Percentiles rank a stretch among this genome's conserved stretches.
Conservation (phyloP, 805 yeast genomes). For the Yarrowia keelungensis region DNA sequence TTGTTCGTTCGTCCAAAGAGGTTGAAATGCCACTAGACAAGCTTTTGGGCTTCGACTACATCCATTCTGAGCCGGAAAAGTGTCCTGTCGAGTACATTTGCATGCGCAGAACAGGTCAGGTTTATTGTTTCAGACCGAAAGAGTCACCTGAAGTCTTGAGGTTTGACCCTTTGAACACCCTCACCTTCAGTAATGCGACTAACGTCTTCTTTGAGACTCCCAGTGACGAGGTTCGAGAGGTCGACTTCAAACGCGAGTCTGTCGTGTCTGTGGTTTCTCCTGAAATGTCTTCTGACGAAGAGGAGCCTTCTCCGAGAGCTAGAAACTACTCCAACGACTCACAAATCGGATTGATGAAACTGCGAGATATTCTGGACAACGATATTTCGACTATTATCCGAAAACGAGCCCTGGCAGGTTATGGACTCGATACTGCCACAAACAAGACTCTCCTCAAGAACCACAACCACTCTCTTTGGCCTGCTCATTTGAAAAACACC, state of each 20-base stretch:
- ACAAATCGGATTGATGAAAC: conserved; percentile 26
- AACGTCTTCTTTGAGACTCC: conserved; percentile 33
- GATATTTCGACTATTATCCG: conserved; percentile 80
- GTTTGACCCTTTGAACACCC: conserved; percentile 63
- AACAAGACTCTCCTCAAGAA: conserved; percentile 60
- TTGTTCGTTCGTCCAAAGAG: conserved; percentile 17
- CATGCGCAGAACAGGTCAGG: conserved; percentile 89
- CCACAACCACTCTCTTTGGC: conserved; percentile 49
- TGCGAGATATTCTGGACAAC: conserved; percentile 44
- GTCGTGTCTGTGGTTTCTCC: conserved; percentile 5
- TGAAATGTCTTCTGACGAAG: conserved; percentile 20
- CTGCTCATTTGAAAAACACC: conserved; percentile 61
- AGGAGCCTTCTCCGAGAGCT: conserved; percentile 12
- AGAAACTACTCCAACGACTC: conserved; percentile 32
- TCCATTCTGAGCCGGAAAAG: conserved; percentile 20
- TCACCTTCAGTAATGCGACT: conserved; percentile 45
- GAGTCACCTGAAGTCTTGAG: conserved; percentile 68
- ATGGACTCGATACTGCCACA: conserved; percentile 68
- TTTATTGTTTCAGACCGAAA: conserved; percentile 75
- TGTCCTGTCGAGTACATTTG: conserved; percentile 68
- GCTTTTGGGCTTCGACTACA: conserved; percentile 32
- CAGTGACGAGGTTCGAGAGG: neutral
- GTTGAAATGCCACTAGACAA: conserved; percentile 28
- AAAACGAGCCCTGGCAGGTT: conserved; percentile 73
- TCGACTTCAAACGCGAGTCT: conserved; percentile 4